A percentile compares a stretch with the other conserved stretches of the same genome.
phyloP scores from a whole-genome alignment of 73 alveolate genomes.

The Tetrahymena malaccensis region DNA sequence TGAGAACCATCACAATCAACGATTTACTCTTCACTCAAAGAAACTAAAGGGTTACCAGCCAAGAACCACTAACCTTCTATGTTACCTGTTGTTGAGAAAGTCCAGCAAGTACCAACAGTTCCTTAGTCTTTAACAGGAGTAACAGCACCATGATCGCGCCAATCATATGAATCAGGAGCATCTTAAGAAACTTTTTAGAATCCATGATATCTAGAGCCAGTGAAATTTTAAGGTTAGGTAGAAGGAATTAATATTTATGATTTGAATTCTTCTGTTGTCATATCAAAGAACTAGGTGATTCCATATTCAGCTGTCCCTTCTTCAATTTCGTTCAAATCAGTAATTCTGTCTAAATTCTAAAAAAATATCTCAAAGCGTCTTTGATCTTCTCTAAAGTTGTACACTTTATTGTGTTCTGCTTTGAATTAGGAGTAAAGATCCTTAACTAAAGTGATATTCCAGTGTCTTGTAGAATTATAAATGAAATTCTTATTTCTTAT shows the following conservation, averaged over 20 bases:
- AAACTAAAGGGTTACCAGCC: slow-evolving; percentile 10
- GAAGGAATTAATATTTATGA: slow-evolving; percentile 14
- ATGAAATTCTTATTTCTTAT: not conserved
- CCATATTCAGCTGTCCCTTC: slow-evolving; percentile 28
- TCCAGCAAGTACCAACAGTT: slow-evolving; percentile 79
- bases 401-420: not conserved
- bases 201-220: not conserved
- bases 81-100: slow-evolving; percentile 77
- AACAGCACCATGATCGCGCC: slow-evolving; percentile 76
- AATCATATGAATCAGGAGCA: slow-evolving; percentile 36
- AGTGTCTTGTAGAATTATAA: not conserved
- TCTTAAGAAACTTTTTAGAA: not conserved
- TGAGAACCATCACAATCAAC: slow-evolving; percentile 60
- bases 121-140: slow-evolving; percentile 70
- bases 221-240: not conserved
- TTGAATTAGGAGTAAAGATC: not conserved
- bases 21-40: slow-evolving; percentile 69
- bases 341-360: not conserved
- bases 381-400: slow-evolving; percentile 5
- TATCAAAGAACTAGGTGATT: slow-evolving; percentile 32
- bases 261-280: slow-evolving; percentile 49
- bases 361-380: slow-evolving; percentile 28
- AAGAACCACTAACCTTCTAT: slow-evolving; percentile 72
- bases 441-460: not conserved
- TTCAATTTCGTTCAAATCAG: slow-evolving; percentile 1